Percentiles rank a stretch among this genome's conserved stretches.
Conservation (phyloP, 23 red algal species). For the Gracilaria domingensis region DNA sequence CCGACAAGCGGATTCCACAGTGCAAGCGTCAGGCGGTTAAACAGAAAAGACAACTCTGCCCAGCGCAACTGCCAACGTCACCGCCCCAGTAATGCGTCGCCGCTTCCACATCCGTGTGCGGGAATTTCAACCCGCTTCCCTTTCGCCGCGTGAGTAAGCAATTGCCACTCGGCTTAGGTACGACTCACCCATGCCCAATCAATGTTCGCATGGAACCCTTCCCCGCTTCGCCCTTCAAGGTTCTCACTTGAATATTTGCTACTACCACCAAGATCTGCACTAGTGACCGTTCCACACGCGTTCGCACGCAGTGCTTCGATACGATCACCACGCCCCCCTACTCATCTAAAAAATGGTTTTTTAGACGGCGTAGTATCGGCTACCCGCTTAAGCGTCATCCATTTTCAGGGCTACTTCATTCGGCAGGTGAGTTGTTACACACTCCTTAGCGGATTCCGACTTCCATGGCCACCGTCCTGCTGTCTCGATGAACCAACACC, state of each 20-base stretch:
- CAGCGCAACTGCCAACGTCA: conserved; percentile 67
- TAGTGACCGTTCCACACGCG: conserved; percentile 88
- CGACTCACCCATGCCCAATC: conserved; percentile 83
- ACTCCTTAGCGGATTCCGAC: conserved; percentile 92
- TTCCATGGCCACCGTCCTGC: conserved; percentile 94
- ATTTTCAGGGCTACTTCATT: conserved; percentile 99
- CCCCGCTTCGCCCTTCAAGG: conserved; percentile 99
- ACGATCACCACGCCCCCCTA: conserved; percentile 87
- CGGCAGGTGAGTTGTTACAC: conserved; percentile 98
- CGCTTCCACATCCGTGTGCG: conserved; percentile 74
- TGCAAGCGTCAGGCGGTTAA: conserved; percentile 51
- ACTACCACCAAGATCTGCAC: conserved; percentile 96
- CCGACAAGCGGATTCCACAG: conserved; percentile 89
- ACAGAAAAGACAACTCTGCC: conserved; percentile 81
- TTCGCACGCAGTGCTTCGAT: conserved; percentile 65
- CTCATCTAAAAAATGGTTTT: conserved; percentile 50
- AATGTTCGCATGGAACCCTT: conserved; percentile 97
- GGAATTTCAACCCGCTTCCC: conserved; percentile 92
- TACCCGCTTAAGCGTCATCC: conserved; percentile 94
- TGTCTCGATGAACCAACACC: conserved; percentile 94
- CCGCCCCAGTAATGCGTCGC: conserved; percentile 67
- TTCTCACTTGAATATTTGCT: conserved; percentile 96
- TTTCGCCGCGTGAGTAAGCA: conserved; percentile 66
- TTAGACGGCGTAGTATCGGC: conserved; percentile 84
- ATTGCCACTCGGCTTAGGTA: conserved; percentile 57